phyloP scores from a whole-genome alignment of 1,284 basidiomycete species.

The Neolentinus lepideus region DNA sequence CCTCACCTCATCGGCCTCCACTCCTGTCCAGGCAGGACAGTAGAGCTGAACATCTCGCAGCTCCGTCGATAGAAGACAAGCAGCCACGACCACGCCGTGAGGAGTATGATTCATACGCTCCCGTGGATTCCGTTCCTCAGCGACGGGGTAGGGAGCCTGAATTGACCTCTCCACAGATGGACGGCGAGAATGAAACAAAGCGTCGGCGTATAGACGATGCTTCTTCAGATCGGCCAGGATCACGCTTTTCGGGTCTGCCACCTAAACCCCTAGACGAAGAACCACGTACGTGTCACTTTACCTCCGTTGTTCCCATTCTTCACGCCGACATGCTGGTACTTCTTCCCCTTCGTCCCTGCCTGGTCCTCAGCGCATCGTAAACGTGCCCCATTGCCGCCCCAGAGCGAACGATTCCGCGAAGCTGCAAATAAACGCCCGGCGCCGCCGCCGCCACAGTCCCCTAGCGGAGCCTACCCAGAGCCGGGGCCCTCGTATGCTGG shows the following conservation, averaged over 20 bases:
- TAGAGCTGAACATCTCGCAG: slow-evolving; percentile 12
- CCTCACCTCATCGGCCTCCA: slow-evolving; percentile 5
- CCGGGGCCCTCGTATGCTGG: slow-evolving; percentile 3
- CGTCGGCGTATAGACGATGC: slow-evolving; percentile 24
- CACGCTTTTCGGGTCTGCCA: neutral
- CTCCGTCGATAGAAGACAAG: slow-evolving; percentile 9
- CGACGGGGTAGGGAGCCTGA: slow-evolving; percentile 20
- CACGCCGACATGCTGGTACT: slow-evolving; percentile 4
- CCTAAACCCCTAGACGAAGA: slow-evolving; percentile 6
- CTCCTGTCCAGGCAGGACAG: slow-evolving; percentile 10
- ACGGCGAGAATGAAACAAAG: slow-evolving; percentile 21
- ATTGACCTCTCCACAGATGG: slow-evolving; percentile 8
- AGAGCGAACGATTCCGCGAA: slow-evolving; percentile 27
- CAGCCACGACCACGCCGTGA: slow-evolving; percentile 8
- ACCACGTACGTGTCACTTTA: slow-evolving; percentile 1
- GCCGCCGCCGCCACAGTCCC: slow-evolving; percentile 5
- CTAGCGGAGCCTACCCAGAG: neutral
- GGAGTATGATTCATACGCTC: slow-evolving; percentile 10
- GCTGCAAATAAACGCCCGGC: slow-evolving; percentile 12
- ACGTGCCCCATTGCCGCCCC: slow-evolving; percentile 27
- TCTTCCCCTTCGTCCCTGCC: slow-evolving; percentile 1
- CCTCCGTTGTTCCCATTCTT: slow-evolving; percentile 2
- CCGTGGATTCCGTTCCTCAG: slow-evolving; percentile 18
- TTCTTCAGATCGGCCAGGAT: slow-evolving; percentile 9
- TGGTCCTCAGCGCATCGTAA: slow-evolving; percentile 17